Percentiles rank a stretch among this genome's conserved stretches.
These are phyloP conservation scores for Apiospora aurea DNA, from an alignment of 2,329 filamentous ascomycete genomes.

Conservation along the genomic window DNA sequence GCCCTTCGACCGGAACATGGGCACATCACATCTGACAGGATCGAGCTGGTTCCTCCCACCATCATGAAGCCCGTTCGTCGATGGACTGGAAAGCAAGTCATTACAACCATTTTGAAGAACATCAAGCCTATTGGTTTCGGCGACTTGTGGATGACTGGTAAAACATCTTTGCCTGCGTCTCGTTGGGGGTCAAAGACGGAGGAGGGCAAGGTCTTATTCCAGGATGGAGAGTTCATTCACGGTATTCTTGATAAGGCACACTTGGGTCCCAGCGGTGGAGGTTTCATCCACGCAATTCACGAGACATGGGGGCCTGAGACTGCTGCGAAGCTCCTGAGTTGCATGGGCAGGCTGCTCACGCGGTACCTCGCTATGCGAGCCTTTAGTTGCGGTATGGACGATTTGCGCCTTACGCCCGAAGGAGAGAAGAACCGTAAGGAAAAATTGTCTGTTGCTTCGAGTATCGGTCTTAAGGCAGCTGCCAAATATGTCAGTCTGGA, in stretches of 20 bases:
- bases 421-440: conserved; percentile 77
- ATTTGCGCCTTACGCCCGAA: conserved; percentile 81
- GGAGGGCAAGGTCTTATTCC: conserved; percentile 82
- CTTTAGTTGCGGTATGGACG: conserved; percentile 97
- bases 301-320: conserved; percentile 89
- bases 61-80: conserved; percentile 80
- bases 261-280: conserved; percentile 85
- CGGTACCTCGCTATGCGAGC: conserved; percentile 91
- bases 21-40: conserved; percentile 82
- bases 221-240: conserved; percentile 84
- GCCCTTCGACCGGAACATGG: conserved; percentile 89
- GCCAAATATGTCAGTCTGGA: conserved; percentile 87
- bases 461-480: conserved; percentile 79
- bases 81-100: conserved; percentile 97
- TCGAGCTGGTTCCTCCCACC: conserved; percentile 81
- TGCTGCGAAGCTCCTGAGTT: conserved; percentile 87
- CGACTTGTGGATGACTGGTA: conserved; percentile 80
- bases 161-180: conserved; percentile 78
- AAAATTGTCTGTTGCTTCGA: conserved; percentile 70
- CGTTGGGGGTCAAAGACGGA: conserved; percentile 81
- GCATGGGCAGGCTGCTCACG: conserved; percentile 87
- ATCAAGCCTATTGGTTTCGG: conserved; percentile 80
- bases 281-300: conserved; percentile 90
- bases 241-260: conserved; percentile 97
- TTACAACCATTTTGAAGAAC: conserved; percentile 92